Percentiles rank a stretch among this genome's conserved stretches.
phyloP scores from a whole-genome alignment of 768 basidiomycete species.

The Termitomyces sp. region DNA sequence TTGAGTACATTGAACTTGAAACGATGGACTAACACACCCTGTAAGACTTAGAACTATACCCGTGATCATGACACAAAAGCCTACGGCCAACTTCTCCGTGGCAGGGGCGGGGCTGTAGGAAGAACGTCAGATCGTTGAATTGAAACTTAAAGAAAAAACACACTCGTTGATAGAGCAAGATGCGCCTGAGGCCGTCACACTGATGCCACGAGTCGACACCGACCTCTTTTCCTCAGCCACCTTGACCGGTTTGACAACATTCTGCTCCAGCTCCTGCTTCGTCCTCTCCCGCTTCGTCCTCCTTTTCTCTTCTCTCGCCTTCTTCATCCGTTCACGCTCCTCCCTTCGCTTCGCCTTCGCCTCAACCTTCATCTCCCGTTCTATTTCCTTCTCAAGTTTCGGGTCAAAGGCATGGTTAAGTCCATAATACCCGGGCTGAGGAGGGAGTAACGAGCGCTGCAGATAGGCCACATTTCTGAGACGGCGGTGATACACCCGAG shows the following conservation, averaged over 20 bases:
- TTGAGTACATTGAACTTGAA: not conserved
- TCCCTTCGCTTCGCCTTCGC: not conserved
- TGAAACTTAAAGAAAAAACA: too few species aligned
- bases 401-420: not conserved
- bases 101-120: too few species aligned
- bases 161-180: too few species aligned
- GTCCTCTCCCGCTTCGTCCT: not conserved
- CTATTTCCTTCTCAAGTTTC: not conserved
- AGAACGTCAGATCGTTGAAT: too few species aligned
- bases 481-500: not conserved
- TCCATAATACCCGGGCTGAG: not conserved
- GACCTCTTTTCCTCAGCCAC: not conserved
- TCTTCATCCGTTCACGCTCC: not conserved
- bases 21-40: not conserved
- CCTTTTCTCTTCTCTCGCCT: not conserved
- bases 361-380: not conserved
- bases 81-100: not conserved
- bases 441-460: not conserved
- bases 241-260: not conserved
- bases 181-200: too few species aligned
- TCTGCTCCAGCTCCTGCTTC: not conserved
- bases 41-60: not conserved
- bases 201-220: too few species aligned
- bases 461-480: not conserved
- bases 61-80: not conserved